Percentiles rank a stretch among this genome's conserved stretches.
phyloP scores from a whole-genome alignment of 176 grass and related monocot species.

The Guadua angustifolia region DNA sequence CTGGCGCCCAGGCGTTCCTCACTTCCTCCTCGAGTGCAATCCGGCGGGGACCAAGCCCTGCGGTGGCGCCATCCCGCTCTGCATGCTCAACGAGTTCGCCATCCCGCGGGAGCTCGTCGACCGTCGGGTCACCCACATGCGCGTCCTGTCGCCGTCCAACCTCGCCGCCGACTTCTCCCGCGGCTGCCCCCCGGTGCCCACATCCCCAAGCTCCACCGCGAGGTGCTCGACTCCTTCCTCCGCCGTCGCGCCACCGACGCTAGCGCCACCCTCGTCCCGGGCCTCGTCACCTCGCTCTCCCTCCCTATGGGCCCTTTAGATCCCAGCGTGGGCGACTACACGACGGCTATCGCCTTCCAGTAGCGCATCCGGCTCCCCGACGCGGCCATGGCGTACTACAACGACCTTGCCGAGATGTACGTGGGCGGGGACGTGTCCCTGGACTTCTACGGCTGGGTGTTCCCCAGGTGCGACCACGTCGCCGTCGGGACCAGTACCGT shows the following conservation, averaged over 20 bases:
- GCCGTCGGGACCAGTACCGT: conserved; percentile 87
- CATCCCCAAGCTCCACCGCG: conserved; percentile 94
- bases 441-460: conserved; percentile 97
- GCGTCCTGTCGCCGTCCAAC: conserved; percentile 88
- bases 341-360: conserved; percentile 98
- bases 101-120: conserved; percentile 71
- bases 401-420: conserved; percentile 97
- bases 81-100: conserved; percentile 91
- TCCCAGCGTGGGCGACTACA: conserved; percentile 74
- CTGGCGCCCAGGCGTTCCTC: conserved; percentile 70
- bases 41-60: conserved; percentile 83
- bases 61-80: conserved; percentile 90
- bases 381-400: conserved; percentile 75
- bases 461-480: conserved; percentile 97
- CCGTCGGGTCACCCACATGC: conserved; percentile 84
- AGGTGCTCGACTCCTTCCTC: conserved; percentile 93
- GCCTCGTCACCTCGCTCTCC: conserved; percentile 71
- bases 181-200: conserved; percentile 57
- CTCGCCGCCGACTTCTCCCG: conserved; percentile 72
- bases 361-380: no score
- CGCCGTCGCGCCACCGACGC: conserved; percentile 36
- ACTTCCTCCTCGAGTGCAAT: conserved; percentile 81
- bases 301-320: conserved; percentile 50
- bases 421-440: conserved; percentile 84
- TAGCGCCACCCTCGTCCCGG: conserved; percentile 65